Base-by-base conservation (phyloP, 768 basidiomycete species). In the Lactarius sp. region DNA sequence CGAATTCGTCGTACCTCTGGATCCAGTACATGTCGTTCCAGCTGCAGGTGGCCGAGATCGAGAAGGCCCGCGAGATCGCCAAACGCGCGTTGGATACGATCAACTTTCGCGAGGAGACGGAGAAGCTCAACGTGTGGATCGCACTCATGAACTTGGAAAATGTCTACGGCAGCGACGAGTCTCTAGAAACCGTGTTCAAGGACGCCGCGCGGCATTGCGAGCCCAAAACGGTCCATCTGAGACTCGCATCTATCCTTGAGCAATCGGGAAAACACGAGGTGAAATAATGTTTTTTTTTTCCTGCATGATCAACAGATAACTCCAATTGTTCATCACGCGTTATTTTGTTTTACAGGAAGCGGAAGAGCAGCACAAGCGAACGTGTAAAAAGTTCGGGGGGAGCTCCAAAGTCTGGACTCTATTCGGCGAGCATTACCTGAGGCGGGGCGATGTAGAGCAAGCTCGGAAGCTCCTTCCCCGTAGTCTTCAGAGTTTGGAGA, bases 11-110 rank as follows among this genome's bases (percentile, higher is more conserved):
- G 0, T 97, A 90, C 76, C 81, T 98, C 39, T 99, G 97, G 97
- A 87, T 99, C 62, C 95, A 98, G 74, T 99, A 94, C 74, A 98
- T 99, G 94, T 96, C 97, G 9, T 96, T 98, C 84, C 93, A 95
- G 70, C 79, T 98, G 12, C 94, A 94, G 68, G 83, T 99, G n/a
- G 92, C 95, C 36, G 96, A 99, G 75, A 79, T 97, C 60, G 95
- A 94, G 70, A 97, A 95, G 75, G 97, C 96, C 14, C 83, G 94
- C 50, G 87, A 90, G 72, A 86, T 94, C 56, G 95, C 86, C 52
- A 82, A 84, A 58, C 85, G 92, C 27, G 96, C 94, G 5, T 79
- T 98, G 51, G 79, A 83, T 65, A 88, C 87, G 12, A 98, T 99
- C 76, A 89, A 82, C 71, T 98, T 96, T 79, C 84, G 96, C 49